phyloP scores from a whole-genome alignment of 2,329 filamentous ascomycete genomes.

The Diaporthe sp. region DNA sequence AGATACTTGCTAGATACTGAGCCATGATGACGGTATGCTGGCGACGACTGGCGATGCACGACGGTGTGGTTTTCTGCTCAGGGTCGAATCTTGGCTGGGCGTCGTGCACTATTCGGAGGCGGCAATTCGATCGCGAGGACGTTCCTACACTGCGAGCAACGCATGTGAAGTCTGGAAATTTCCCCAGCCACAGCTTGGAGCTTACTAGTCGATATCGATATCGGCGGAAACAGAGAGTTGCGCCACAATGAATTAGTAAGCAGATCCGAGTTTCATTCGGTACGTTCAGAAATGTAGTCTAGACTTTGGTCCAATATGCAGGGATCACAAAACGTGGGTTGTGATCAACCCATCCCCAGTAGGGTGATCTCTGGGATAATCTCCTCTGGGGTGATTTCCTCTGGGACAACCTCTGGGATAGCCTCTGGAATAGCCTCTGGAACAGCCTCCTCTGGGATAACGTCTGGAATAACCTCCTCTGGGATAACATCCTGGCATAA shows the following conservation, averaged over 20 bases:
- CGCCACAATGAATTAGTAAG: constrained; percentile 27
- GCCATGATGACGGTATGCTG: constrained; percentile 73
- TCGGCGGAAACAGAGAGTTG: neutral
- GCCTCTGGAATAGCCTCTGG: neutral
- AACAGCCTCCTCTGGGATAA: too few species aligned
- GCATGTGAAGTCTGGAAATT: constrained; percentile 26
- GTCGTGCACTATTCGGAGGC: constrained; percentile 18
- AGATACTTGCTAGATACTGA: constrained; percentile 99
- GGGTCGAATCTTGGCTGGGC: constrained; percentile 22
- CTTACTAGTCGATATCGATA: constrained; percentile 22
- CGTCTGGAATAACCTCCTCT: neutral
- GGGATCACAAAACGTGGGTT: neutral
- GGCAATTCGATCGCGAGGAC: neutral
- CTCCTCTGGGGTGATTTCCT: neutral
- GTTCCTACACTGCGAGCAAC: neutral
- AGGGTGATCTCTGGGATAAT: neutral
- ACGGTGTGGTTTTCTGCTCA: neutral
- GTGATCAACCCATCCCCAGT: neutral
- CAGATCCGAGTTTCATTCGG: neutral
- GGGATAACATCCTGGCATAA: neutral
- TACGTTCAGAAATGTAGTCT: neutral
- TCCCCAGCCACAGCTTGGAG: constrained; percentile 17
- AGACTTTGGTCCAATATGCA: neutral
- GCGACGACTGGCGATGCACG: constrained; percentile 13
- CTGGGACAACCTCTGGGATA: too few species aligned